Evolutionary conservation across 164 flowering plant genomes (phyloP), one percentile per base, ranked within the genome.

Genomic region (Macadamia integrifolia): DNA sequence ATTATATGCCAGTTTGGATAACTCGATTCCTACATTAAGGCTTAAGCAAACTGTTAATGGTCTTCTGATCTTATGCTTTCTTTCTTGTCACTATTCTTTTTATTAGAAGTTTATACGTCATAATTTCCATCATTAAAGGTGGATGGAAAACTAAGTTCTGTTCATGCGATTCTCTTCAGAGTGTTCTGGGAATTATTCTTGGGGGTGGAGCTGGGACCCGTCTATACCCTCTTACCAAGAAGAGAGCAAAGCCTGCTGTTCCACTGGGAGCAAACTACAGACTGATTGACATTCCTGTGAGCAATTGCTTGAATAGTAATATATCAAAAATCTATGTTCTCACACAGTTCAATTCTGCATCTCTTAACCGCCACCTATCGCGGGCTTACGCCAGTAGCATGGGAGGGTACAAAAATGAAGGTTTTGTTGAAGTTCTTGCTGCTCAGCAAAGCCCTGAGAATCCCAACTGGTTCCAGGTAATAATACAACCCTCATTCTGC

Each of bases 391-490:
- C 90, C 1, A 84, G 88, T 74, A 87, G 81, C 78, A 83, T 87
- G 88, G 90, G 89, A 28, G 96, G 91, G 23, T 90, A 88, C 76
- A 86, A 87, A 74, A 88, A 89, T 67, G 97, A 92, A 75, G 98
- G 98, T 1, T 92, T 88, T 71, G 96, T 92, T 35, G 98, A 92
- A 75, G 98, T 92, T 72, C 91, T 92, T 75, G 98, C 98, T 44
- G 98, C 98, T 44, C 94, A 92, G 72, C 98, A 92, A 77, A 90
- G 98, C 68, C 98, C 98, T 29, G 96, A 92, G 75, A 90, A 92
- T 50, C 98, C 94, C 0, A 85, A 90, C 64, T 92, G 96, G 96
- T 92, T 92, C 67, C 98, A 92, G 93, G 97, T 91, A 72, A 67
- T 44, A 11, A 46, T 9, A 46, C 13, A 46, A 46, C 50, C 9